Conservation (phyloP, 139 green algal genomes). For the Coelastrella sp. region DNA sequence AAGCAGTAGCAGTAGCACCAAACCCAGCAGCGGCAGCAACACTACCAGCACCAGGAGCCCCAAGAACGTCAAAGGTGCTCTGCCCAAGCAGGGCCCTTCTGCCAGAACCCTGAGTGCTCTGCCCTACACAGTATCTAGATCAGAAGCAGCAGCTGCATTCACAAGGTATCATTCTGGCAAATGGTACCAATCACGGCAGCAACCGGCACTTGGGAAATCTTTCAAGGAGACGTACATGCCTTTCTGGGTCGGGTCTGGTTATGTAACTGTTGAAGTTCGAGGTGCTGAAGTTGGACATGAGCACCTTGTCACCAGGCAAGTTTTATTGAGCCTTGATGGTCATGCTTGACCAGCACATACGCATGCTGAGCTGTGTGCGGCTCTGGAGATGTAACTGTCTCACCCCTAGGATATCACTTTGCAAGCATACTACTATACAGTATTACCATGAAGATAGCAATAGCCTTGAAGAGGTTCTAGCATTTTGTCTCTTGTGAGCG, state of each 20-base stretch:
- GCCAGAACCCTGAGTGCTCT: slow-evolving; percentile 19
- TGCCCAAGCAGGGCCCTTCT: not conserved
- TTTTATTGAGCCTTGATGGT: no score
- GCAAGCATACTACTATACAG: no score
- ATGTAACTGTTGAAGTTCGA: slow-evolving; percentile 13
- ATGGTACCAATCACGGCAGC: slow-evolving; percentile 21
- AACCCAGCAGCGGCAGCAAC: slow-evolving; percentile 1
- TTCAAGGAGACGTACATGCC: slow-evolving; percentile 35
- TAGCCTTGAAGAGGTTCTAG: no score
- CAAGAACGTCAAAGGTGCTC: slow-evolving; percentile 23
- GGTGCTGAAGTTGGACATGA: slow-evolving; percentile 31
- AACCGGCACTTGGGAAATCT: slow-evolving; percentile 19
- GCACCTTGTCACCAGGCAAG: slow-evolving; percentile 33
- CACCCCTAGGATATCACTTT: no score
- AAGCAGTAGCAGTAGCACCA: slow-evolving; percentile 9
- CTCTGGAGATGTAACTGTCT: no score
- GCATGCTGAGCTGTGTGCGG: not conserved
- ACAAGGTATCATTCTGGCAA: not conserved
- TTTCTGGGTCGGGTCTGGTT: slow-evolving; percentile 32
- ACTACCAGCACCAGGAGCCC: not conserved
- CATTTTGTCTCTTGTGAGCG: no score
- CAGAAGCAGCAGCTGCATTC: slow-evolving; percentile 24
- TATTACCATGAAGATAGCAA: no score
- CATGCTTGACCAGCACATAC: not conserved
- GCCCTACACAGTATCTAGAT: not conserved